phyloP scores from a whole-genome alignment of 495 filamentous ascomycete species.

The Neurospora africana region DNA sequence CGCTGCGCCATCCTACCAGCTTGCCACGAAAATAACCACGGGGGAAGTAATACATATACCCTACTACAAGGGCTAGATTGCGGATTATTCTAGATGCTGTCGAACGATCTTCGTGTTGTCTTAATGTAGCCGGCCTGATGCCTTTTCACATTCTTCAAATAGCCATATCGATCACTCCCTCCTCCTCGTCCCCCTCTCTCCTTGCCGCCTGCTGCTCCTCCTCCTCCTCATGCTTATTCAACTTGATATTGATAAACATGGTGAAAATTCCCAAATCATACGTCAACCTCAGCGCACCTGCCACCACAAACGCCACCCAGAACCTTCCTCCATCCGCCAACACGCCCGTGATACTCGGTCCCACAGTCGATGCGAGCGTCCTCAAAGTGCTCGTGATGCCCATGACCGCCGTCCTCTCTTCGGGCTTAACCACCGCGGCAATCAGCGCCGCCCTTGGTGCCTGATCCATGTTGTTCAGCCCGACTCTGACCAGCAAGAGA shows the following conservation, averaged over 20 bases:
- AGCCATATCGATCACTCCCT: not conserved
- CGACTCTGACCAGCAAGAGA: conserved; percentile 56
- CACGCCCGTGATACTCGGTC: conserved; percentile 63
- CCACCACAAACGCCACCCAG: conserved; percentile 64
- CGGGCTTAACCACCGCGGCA: conserved; percentile 57
- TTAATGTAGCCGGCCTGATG: not conserved
- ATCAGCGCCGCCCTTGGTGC: conserved; percentile 75
- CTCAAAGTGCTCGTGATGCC: conserved; percentile 61
- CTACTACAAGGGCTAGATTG: not conserved
- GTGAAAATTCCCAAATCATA: conserved; percentile 68
- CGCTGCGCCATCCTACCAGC: not conserved
- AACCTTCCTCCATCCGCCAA: conserved; percentile 53
- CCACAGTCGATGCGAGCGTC: conserved; percentile 51
- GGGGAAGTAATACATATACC: not conserved
- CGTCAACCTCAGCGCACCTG: conserved; percentile 54
- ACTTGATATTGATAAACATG: conserved; percentile 49
- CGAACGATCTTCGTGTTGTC: not conserved
- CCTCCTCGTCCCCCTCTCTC: not conserved
- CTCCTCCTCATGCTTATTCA: conserved; percentile 28
- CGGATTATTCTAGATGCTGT: not conserved
- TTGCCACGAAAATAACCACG: not conserved
- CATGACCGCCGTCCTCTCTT: conserved; percentile 76
- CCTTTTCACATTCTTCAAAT: not conserved
- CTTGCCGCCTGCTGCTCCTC: not conserved
- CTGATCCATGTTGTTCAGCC: conserved; percentile 60